Evolutionary conservation across 75 land plant genomes (phyloP).

Genomic region (Azolla pinnata): DNA sequence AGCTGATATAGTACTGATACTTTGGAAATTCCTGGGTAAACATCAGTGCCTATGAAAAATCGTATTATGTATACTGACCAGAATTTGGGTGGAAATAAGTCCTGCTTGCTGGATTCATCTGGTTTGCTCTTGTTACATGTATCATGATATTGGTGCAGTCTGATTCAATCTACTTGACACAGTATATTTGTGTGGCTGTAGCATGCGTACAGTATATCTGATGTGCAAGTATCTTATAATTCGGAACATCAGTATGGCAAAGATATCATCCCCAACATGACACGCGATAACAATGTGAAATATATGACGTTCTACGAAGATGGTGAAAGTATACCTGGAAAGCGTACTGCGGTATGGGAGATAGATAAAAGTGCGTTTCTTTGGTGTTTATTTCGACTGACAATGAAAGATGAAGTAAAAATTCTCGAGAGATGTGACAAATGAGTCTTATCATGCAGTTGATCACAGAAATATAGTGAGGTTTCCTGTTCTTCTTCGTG

Average conservation of each 20-base stretch:
- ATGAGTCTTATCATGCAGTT: constrained; percentile 30
- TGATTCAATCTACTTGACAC: background rate
- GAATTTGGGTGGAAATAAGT: no score
- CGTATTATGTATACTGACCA: no score
- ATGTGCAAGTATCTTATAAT: constrained; percentile 64
- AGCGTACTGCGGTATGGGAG: constrained; percentile 98
- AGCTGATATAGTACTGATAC: no score
- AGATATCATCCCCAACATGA: constrained; percentile 78
- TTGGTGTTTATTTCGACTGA: background rate
- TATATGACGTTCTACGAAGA: constrained; percentile 96
- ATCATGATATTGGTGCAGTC: background rate
- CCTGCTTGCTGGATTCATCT: no score
- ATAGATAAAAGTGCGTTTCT: constrained; percentile 73
- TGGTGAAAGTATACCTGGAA: constrained; percentile 79
- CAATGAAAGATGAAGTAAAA: no score
- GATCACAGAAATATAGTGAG: constrained; percentile 91
- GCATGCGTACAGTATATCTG: constrained; percentile 87
- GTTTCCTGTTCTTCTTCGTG: constrained; percentile 69
- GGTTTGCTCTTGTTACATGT: no score
- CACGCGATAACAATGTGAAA: constrained; percentile 52
- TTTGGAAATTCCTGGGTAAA: no score
- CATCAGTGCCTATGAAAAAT: no score
- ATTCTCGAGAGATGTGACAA: no score
- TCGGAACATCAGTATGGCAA: constrained; percentile 49
- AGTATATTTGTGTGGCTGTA: constrained; percentile 16